Evolutionary conservation across 116 monocot species (phyloP).

Genomic region (Cymodocea nodosa): DNA sequence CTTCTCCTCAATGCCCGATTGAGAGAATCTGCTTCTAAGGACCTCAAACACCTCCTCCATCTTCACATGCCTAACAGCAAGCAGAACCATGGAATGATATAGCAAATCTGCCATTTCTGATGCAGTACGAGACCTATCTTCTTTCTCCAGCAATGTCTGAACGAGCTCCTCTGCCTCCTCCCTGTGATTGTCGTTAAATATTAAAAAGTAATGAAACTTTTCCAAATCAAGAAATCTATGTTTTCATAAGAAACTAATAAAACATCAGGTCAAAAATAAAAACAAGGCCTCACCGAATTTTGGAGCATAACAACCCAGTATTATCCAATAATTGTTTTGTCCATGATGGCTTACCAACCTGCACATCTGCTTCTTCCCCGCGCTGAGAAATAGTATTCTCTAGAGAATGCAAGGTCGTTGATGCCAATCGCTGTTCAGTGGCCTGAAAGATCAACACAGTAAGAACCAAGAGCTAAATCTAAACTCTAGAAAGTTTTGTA

Average conservation of each 20-base stretch:
- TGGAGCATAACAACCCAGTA: conserved; percentile 61
- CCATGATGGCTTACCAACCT: conserved; percentile 65
- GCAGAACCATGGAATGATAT: conserved; percentile 84
- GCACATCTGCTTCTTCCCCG: conserved; percentile 31
- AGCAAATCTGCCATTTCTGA: conserved; percentile 92
- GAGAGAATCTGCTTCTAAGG: conserved; percentile 60
- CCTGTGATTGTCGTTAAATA: conserved; percentile 17
- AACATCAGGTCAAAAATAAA: not conserved
- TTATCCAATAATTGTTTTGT: conserved; percentile 58
- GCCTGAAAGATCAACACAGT: conserved; percentile 11
- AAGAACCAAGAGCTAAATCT: not conserved
- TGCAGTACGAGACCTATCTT: conserved; percentile 38
- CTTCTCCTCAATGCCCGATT: conserved; percentile 84
- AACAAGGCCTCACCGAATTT: conserved; percentile 43
- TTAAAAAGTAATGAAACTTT: not conserved
- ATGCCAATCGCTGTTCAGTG: conserved; percentile 32
- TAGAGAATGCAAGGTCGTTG: conserved; percentile 59
- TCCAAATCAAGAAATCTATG: not conserved
- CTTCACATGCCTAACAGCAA: conserved; percentile 48
- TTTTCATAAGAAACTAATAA: not conserved
- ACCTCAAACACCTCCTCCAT: conserved; percentile 64
- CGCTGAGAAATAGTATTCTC: conserved; percentile 73
- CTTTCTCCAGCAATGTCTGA: conserved; percentile 51
- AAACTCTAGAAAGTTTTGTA: not conserved
- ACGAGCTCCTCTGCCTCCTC: conserved; percentile 82